Evolutionary conservation across 2,329 filamentous ascomycete species (phyloP).

Genomic region (Microdochium trichocladiopsis): DNA sequence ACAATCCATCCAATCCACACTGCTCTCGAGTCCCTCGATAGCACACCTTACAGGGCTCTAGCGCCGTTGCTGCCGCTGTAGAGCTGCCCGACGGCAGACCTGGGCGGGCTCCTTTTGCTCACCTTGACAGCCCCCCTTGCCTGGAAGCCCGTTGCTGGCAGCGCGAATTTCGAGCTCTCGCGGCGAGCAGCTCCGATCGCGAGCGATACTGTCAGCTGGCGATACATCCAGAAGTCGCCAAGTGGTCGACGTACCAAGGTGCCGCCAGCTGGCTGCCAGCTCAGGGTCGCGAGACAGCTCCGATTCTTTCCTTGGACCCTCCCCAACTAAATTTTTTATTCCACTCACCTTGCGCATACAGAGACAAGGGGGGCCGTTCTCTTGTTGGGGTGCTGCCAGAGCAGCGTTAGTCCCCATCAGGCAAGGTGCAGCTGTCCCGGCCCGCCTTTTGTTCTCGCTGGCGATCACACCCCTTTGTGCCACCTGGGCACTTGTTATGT

Average conservation of each 20-base stretch:
- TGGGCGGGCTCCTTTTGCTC: neutral
- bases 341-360: neutral
- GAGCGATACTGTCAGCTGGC: neutral
- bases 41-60: too few species aligned
- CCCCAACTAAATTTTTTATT: neutral
- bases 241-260: too few species aligned
- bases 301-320: constrained; percentile 1
- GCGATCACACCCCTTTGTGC: neutral
- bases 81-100: too few species aligned
- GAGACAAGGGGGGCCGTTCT: neutral
- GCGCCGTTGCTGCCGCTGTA: neutral
- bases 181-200: neutral
- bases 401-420: neutral
- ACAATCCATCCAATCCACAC: too few species aligned
- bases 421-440: neutral
- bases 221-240: too few species aligned
- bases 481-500: too few species aligned
- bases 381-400: neutral
- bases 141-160: neutral
- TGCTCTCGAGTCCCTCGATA: too few species aligned
- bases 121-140: neutral
- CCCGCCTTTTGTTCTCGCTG: neutral
- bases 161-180: neutral
- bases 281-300: neutral
- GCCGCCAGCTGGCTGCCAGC: neutral